Conservation (phyloP, 257 asterid genomes). For the Prunella vulgaris region DNA sequence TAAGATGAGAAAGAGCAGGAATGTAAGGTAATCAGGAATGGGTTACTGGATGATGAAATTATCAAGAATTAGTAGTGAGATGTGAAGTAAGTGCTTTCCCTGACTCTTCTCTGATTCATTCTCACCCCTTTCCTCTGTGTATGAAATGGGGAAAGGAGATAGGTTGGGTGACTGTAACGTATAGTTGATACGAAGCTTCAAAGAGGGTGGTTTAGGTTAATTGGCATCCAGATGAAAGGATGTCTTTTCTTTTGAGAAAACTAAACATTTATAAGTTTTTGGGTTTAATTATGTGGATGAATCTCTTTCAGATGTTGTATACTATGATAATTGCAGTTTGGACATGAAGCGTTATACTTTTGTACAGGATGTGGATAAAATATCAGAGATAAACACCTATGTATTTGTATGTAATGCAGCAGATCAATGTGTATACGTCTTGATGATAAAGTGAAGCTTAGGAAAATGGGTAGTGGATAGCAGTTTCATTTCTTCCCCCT, state of each 20-base stretch:
- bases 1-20: not conserved
- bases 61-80: too few relatives aligned
- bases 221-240: conserved; percentile 24
- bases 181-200: conserved; percentile 20
- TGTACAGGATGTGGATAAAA: not conserved
- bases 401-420: not conserved
- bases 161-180: too few relatives aligned
- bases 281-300: too few relatives aligned
- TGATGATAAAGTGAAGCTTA: not conserved
- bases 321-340: not conserved
- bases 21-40: not conserved
- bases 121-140: too few relatives aligned
- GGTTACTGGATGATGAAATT: too few relatives aligned
- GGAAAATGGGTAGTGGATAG: not conserved
- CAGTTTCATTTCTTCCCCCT: not conserved
- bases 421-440: not conserved
- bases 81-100: too few relatives aligned
- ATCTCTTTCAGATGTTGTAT: not conserved
- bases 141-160: not conserved
- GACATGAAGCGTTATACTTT: too few relatives aligned
- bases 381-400: not conserved
- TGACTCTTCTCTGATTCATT: too few relatives aligned
- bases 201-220: conserved; percentile 12
- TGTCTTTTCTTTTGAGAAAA: not conserved
- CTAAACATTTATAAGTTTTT: too few relatives aligned